Evolutionary conservation across 441 rosid genomes (phyloP), one percentile per base, ranked within the genome.

Genomic region (Corymbia calophylla): DNA sequence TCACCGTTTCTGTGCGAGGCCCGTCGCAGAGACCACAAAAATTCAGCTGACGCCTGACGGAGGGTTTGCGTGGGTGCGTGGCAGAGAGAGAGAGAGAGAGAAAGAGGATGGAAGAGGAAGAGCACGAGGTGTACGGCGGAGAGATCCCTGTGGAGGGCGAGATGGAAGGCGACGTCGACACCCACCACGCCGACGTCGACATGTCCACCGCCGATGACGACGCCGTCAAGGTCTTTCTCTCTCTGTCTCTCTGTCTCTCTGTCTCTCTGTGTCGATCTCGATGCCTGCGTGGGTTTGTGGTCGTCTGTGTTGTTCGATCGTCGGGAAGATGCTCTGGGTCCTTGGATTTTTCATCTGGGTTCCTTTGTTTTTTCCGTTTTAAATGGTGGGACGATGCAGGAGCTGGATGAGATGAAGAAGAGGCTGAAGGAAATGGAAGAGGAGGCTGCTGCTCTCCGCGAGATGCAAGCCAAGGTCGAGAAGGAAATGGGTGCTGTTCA

Each of bases 381-480:
- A 44, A 44, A n/a, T 39, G 7, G 48, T 49, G 35, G 27, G 73
- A 87, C 27, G 85, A 21, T 56, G 87, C 92, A 97, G 99, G 99
- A 97, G 93, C 91, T 97, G 88, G 97, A 97, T 90, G 98, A 97
- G 93, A 96, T 97, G 99, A 96, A 97, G 95, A 97, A 94, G 89
- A 94, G 99, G 81, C 91, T 97, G 93, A 97, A 96, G 92, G 99
- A 97, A 92, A 97, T 97, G 95, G 99, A 97, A 90, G 99, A 96
- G 91, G 99, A 97, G 88, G 99, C 99, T 31, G 98, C 97, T 23
- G 99, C 99, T 91, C 96, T 98, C 49, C 97, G 99, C 44, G 99
- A 96, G 94, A 98, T 98, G 97, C 99, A 98, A 91, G 98, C 97
- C 70, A 98, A 98, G 91, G 99, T 96, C 51, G 98, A 97, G 96